Evolutionary conservation across 2,329 filamentous ascomycete genomes (phyloP).

Genomic region (Ceratocystis ficicola): DNA sequence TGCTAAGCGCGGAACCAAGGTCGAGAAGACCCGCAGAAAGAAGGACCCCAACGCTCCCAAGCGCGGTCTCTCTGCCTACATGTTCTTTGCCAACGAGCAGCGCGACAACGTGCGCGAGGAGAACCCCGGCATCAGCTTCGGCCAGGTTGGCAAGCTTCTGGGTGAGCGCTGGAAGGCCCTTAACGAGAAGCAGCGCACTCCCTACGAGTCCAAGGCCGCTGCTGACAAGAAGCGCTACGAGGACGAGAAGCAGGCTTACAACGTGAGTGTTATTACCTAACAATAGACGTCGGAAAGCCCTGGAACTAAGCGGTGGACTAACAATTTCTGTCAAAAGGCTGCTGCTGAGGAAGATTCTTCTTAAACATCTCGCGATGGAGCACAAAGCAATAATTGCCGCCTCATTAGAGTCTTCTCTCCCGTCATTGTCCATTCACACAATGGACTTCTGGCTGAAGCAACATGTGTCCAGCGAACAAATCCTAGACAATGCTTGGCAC

Average conservation of each 20-base stretch:
- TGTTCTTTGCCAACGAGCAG: conserved; percentile 99
- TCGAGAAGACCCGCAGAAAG: conserved; percentile 45
- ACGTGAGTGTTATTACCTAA: conserved; percentile 47
- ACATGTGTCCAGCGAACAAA: conserved; percentile 12
- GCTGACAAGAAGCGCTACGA: conserved; percentile 99
- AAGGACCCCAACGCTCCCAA: conserved; percentile 95
- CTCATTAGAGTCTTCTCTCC: neutral
- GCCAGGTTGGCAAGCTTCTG: conserved; percentile 94
- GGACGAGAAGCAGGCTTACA: conserved; percentile 91
- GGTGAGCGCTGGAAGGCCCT: conserved; percentile 98
- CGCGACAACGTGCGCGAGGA: conserved; percentile 96
- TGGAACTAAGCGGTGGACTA: neutral
- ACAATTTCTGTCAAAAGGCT: conserved; percentile 20
- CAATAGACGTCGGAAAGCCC: neutral
- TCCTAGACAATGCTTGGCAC: conserved; percentile 16
- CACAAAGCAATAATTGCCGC: neutral
- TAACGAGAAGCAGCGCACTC: conserved; percentile 78
- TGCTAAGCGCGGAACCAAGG: conserved; percentile 44
- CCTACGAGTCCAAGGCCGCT: conserved; percentile 94
- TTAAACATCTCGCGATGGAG: conserved; percentile 20
- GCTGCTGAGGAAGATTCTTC: conserved; percentile 25
- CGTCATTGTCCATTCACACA: conserved; percentile 1
- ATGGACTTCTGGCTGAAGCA: neutral
- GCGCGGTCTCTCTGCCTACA: conserved; percentile 98
- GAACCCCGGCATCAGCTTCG: conserved; percentile 95